Evolutionary conservation across 164 flowering plant genomes (phyloP), one percentile per base, ranked within the genome.

Genomic region (Pachysandra terminalis): DNA sequence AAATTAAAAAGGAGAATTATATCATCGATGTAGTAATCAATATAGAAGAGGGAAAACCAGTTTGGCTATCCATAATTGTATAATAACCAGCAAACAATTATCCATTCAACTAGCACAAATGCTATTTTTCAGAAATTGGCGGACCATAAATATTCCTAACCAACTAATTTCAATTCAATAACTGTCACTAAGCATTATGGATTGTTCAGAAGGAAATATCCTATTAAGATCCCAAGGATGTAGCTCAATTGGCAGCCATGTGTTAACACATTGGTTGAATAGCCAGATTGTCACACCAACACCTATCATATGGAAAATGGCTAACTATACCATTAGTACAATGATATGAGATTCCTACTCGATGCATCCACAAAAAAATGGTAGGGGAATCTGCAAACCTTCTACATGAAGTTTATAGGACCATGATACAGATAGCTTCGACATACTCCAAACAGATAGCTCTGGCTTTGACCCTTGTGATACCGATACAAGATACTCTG

Each of bases 391-490:
- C 21, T 57, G 25, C 83, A 27, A 56, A 95, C 99, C 99, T 86
- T 92, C 95, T 66, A 70, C 73, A 12, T 71, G 79, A 79, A 95
- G 86, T 75, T 69, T 81, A 79, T 90, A 90, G 17, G 98, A 86
- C 99, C 98, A 96, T 10, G 82, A 77, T 64, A 71, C n/a, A 49
- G 90, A 79, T 41, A 89, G 79, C 73, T 77, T 85, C 68, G 95
- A 87, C 85, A 88, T 55, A 59, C 78, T 83, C 99, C 99, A 96
- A n/a, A 96, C 79, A 61, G 85, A 84, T 27, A 96, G 69, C 65
- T 88, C 90, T 19, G 96, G 83, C 25, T 74, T 81, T 65, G 87
- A 81, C 69, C 86, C 91, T 37, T 64, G 70, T 14, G 96, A 89
- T 63, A 83, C 73, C 22, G 97, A 82, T 56, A 93, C 89, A 66